Conservation (phyloP, 2,329 filamentous ascomycete genomes). For the Blastomyces gilchristii region DNA sequence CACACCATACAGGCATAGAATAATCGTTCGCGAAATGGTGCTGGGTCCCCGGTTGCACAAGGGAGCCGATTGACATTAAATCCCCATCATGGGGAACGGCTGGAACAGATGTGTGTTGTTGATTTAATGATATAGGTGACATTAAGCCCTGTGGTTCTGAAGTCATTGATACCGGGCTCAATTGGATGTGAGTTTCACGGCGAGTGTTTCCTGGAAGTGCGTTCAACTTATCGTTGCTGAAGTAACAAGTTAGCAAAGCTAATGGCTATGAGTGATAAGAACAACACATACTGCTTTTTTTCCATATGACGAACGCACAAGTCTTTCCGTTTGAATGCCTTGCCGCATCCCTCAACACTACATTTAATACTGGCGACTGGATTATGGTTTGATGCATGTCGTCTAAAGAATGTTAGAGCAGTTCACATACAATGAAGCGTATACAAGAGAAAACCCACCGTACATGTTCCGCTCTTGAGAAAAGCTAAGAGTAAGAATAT, state of each 20-base stretch:
- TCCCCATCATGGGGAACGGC: not conserved
- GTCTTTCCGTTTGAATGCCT: conserved; percentile 40
- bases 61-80: conserved; percentile 5
- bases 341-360: conserved; percentile 35
- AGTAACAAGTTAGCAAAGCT: not conserved
- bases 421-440: not conserved
- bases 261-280: not conserved
- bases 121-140: not conserved
- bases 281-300: conserved; percentile 35
- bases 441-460: conserved; percentile 21
- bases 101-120: not conserved
- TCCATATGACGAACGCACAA: conserved; percentile 41
- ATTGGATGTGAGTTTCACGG: not conserved
- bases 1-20: conserved; percentile 26
- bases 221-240: not conserved
- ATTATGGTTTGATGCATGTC: conserved; percentile 43
- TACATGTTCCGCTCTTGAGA: conserved; percentile 41
- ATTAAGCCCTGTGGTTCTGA: not conserved
- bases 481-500: conserved; percentile 32
- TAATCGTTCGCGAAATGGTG: conserved; percentile 11
- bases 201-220: not conserved
- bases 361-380: conserved; percentile 38
- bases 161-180: not conserved
- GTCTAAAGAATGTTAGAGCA: conserved; percentile 21
- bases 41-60: not conserved